Base-by-base conservation (phyloP, 371 early-diverging fungal species). In the Blakeslea trispora region DNA sequence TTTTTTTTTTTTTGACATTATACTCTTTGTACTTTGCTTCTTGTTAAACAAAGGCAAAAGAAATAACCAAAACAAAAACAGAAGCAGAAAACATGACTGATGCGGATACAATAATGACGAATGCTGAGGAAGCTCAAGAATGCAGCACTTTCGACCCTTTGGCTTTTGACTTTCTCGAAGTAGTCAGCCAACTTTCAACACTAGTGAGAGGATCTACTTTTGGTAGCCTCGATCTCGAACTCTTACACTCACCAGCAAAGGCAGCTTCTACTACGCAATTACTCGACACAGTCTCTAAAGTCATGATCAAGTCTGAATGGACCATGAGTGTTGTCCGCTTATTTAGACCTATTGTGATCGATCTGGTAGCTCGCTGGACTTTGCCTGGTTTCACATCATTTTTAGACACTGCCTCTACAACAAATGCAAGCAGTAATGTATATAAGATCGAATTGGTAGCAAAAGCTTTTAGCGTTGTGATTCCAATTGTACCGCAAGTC, bases 291-390 rank as follows among this genome's bases (percentile, higher is more conserved):
- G 45, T 78, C 2, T 66, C 79, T 10, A 65, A 60, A 54, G 62
- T 63, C 18, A 67, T 78, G 62, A 59, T 75, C 43, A 55, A 69
- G 41, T 64, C 71, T 11, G 40, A 57, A 31, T 68, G 65, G 64
- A 78, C 79, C 0, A 45, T 60, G 0, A 49, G 47, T 18, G 73
- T 91, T 37, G 79, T 87, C 7, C 59, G 71, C 34, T 66, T 81
- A 11, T 91, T 85, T 59, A 77, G 95, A 40, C 91, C 94, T 17
- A 72, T 95, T 28, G 74, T 91, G 9, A 80, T 93, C 42, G 95
- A 95, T 55, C 80, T 95, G 41, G 81, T 83, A 3, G 89, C 90
- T 24, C 86, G 95, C 28, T 90, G 90, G 90, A 77, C 80, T n/a
- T 64, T 71, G 11, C 72, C 82, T 14, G 81, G 75, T 9, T 76